Evolutionary conservation across 768 basidiomycete species (phyloP), one percentile per base, ranked within the genome.

Genomic region (Tricholoma terreum): DNA sequence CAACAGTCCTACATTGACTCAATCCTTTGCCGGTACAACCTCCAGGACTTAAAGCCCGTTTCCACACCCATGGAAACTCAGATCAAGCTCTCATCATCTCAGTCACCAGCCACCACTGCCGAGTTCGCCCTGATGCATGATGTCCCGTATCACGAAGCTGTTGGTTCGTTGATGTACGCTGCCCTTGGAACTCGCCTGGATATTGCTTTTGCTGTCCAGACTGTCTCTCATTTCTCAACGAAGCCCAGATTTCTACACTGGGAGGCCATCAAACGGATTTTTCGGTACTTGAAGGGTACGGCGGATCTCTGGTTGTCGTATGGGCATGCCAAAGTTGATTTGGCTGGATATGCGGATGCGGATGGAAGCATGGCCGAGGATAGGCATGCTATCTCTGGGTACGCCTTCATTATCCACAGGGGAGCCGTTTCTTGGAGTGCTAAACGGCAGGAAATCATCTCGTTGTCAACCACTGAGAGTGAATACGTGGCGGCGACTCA

Each of bases 221-320:
- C 50, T 4, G 50, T 51, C 22, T 51, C 22, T 11, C 22, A 30
- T 51, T 51, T 51, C 17, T 21, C 22, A 2, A 51, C 24, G 12
- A 30, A 46, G 19, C 45, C 45, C 7, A 9, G 45, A 21, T 17
- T 24, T 46, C 9, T 21, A 4, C 45, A 46, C 17, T 46, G 17
- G 45, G 45, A 46, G 11, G 45, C 45, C 7, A 17, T 46, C 11
- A 46, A 46, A 17, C 22, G 17, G 24, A 56, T 80, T 21, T 67
- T 78, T 38, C 63, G 69, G 2, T 83, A 81, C 60, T 62, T 82
- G 1, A 45, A 45, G 42, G 42, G 42, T 45, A 45, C 22, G 14
- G 14, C 5, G 42, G 42, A 45, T 17, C 22, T 45, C 8, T 45
- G 42, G 42, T 45, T 45, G 42, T 17, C 42, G 14, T 45, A 45